Conservation (phyloP, 1,284 basidiomycete species). For the Sanghuangporus weigelae region DNA sequence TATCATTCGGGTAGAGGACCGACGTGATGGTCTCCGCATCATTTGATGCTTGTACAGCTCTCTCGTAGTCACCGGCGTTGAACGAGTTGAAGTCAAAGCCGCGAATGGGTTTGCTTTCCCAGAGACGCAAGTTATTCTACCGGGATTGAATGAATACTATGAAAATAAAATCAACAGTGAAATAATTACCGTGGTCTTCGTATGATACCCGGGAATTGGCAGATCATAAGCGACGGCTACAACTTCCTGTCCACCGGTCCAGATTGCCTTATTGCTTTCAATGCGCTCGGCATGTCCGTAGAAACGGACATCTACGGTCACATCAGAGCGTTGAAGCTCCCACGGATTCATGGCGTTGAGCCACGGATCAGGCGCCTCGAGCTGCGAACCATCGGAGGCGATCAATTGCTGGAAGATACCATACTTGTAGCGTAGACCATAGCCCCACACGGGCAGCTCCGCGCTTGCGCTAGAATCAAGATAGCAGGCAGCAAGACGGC, state of each 20-base stretch:
- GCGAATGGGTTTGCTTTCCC: constrained; percentile 85
- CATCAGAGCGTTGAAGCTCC: constrained; percentile 85
- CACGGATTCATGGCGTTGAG: constrained; percentile 82
- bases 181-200: constrained; percentile 49
- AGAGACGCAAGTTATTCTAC: constrained; percentile 67
- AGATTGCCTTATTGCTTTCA: constrained; percentile 59
- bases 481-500: constrained; percentile 91
- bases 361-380: constrained; percentile 93
- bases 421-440: constrained; percentile 84
- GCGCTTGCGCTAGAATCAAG: constrained; percentile 81
- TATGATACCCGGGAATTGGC: constrained; percentile 84
- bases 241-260: constrained; percentile 90
- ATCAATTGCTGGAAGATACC: constrained; percentile 95
- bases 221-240: constrained; percentile 87
- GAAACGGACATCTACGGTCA: constrained; percentile 78
- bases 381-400: constrained; percentile 76
- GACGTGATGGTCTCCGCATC: constrained; percentile 88
- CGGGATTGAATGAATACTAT: background rate
- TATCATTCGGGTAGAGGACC: constrained; percentile 84
- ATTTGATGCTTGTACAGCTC: constrained; percentile 79
- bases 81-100: constrained; percentile 92
- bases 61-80: constrained; percentile 88
- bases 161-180: background rate
- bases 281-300: constrained; percentile 76
- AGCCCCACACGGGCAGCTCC: constrained; percentile 84